Evolutionary conservation across 1,284 basidiomycete genomes (phyloP).

Genomic region (Ustilago tritici): DNA sequence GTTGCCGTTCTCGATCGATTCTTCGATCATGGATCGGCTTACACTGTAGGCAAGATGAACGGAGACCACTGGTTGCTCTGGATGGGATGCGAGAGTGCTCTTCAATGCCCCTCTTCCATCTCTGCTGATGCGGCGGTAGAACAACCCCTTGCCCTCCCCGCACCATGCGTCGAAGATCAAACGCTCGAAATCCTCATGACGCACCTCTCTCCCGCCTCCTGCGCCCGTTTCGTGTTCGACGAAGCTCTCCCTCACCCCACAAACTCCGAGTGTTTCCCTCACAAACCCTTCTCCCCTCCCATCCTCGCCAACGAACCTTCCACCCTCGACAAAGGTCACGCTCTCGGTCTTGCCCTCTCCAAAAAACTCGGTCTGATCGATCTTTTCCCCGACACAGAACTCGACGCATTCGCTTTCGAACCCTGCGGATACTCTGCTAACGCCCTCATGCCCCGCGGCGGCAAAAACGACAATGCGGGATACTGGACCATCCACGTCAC

Average conservation of each 20-base stretch:
- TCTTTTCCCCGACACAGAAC: conserved; percentile 84
- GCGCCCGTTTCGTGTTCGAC: conserved; percentile 82
- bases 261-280: conserved; percentile 50
- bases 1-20: conserved; percentile 89
- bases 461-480: conserved; percentile 49
- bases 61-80: conserved; percentile 99
- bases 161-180: conserved; percentile 75
- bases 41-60: conserved; percentile 97
- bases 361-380: conserved; percentile 82
- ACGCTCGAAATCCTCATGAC: conserved; percentile 99
- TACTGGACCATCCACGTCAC: conserved; percentile 99
- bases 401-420: conserved; percentile 93
- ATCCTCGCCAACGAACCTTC: conserved; percentile 14
- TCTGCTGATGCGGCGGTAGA: conserved; percentile 38
- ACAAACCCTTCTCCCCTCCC: conserved; percentile 15
- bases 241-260: conserved; percentile 39
- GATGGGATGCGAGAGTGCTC: conserved; percentile 66
- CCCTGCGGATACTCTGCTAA: conserved; percentile 98
- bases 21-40: conserved; percentile 85
- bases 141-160: conserved; percentile 50
- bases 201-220: conserved; percentile 81
- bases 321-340: conserved; percentile 71
- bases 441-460: conserved; percentile 74
- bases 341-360: conserved; percentile 79
- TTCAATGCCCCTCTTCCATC: conserved; percentile 49